These are phyloP conservation scores for Cryptococcus jaspeensis DNA, from an alignment of 1,284 basidiomycete species.

Conservation along the genomic window DNA sequence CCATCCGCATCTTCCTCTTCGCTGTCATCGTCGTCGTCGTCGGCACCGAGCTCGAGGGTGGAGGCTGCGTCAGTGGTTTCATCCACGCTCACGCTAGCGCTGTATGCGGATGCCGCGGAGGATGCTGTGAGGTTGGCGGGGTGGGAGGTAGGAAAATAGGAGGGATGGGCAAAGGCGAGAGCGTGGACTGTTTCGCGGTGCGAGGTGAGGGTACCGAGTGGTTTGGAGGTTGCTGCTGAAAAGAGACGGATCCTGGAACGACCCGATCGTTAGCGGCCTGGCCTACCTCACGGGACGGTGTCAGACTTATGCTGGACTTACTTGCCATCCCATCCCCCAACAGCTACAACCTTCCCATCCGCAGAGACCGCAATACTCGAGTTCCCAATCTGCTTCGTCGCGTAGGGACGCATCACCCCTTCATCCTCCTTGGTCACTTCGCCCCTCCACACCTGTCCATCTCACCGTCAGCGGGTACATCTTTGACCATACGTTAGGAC, in stretches of 20 bases:
- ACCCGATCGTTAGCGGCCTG: not conserved
- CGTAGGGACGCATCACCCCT: constrained; percentile 21
- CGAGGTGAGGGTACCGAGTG: constrained; percentile 73
- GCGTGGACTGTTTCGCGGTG: constrained; percentile 73
- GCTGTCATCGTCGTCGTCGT: constrained; percentile 49
- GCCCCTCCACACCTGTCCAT: constrained; percentile 7
- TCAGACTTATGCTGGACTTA: constrained; percentile 49
- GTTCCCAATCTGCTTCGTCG: constrained; percentile 77
- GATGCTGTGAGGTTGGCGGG: not conserved
- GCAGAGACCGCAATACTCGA: constrained; percentile 68
- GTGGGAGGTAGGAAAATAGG: not conserved
- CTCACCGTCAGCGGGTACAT: not conserved
- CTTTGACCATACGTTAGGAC: not conserved
- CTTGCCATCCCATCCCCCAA: constrained; percentile 88
- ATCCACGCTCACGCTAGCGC: too few species aligned
- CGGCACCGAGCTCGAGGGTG: constrained; percentile 12
- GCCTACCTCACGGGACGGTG: not conserved
- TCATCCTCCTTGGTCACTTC: constrained; percentile 1
- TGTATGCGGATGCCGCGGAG: too few species aligned
- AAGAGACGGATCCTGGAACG: constrained; percentile 67
- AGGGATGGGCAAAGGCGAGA: constrained; percentile 62
- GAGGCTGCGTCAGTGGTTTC: constrained; percentile 10
- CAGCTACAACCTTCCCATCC: constrained; percentile 71
- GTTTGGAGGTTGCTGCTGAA: constrained; percentile 70
- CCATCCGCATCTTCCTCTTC: constrained; percentile 60